These are phyloP conservation scores for Harringtonia lauricola DNA, from an alignment of 2,329 filamentous ascomycete genomes.

Conservation along the genomic window DNA sequence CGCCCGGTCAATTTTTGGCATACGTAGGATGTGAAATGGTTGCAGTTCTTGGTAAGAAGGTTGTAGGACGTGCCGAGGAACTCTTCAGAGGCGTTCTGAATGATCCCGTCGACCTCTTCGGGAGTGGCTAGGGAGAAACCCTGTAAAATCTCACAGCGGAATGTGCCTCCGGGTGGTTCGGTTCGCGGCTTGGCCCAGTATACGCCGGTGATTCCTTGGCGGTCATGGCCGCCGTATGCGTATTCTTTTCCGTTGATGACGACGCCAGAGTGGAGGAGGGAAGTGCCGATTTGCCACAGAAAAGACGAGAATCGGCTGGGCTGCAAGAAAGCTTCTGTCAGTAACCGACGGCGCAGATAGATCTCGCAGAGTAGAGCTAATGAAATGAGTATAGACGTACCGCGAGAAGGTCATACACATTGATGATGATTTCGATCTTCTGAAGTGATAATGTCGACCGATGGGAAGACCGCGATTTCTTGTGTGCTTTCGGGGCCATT, in stretches of 20 bases:
- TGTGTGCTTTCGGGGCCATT: constrained; percentile 32
- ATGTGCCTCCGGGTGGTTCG: constrained; percentile 67
- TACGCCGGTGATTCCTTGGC: constrained; percentile 60
- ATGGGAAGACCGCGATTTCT: constrained; percentile 33
- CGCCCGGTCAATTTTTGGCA: constrained; percentile 62
- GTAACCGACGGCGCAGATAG: background rate
- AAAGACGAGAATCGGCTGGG: constrained; percentile 64
- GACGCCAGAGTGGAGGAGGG: constrained; percentile 72
- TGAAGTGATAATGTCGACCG: constrained; percentile 57
- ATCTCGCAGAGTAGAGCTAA: background rate
- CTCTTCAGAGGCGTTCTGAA: constrained; percentile 56
- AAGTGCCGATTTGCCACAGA: constrained; percentile 68
- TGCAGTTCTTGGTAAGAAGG: constrained; percentile 75
- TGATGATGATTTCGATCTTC: constrained; percentile 64
- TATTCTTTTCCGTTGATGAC: constrained; percentile 74
- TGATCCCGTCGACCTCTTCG: constrained; percentile 59
- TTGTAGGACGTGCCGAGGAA: constrained; percentile 73
- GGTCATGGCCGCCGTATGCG: constrained; percentile 74
- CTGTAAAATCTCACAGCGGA: constrained; percentile 63
- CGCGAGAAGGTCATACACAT: constrained; percentile 68
- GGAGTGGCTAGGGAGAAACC: constrained; percentile 63
- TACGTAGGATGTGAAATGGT: constrained; percentile 74
- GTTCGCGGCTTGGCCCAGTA: constrained; percentile 69
- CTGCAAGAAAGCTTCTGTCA: constrained; percentile 27
- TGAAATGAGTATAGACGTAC: constrained; percentile 28